Evolutionary conservation across 2,329 filamentous ascomycete genomes (phyloP).

Genomic region (Trichoderma pleuroti): DNA sequence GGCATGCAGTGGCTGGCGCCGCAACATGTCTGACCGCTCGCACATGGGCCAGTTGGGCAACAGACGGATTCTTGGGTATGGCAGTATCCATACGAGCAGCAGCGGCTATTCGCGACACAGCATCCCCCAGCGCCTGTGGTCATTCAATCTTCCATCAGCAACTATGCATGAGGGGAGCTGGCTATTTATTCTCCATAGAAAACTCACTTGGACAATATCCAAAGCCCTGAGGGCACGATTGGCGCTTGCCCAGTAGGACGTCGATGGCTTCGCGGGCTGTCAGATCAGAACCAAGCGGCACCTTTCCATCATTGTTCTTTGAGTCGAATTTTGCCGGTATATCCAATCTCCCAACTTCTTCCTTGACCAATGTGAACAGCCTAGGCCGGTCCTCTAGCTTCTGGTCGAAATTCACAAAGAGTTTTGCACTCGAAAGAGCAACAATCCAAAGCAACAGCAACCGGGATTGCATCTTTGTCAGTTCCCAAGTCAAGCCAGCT

Average conservation of each 20-base stretch:
- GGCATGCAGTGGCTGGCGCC: constrained; percentile 25
- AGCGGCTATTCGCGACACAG: constrained; percentile 21
- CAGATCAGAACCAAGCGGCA: neutral
- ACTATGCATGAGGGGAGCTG: rapidly evolving
- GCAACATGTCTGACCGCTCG: constrained; percentile 22
- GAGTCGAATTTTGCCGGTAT: constrained; percentile 9
- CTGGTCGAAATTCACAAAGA: constrained; percentile 18
- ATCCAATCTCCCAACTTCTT: constrained; percentile 10
- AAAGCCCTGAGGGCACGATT: constrained; percentile 23
- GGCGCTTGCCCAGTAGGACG: constrained; percentile 20
- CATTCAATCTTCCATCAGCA: neutral
- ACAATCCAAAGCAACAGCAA: neutral
- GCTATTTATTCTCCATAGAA: neutral
- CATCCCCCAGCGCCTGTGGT: constrained; percentile 21
- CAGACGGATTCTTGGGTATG: constrained; percentile 20
- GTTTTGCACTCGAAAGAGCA: neutral
- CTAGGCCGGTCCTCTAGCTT: constrained; percentile 17
- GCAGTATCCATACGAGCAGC: constrained; percentile 28
- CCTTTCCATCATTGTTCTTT: constrained; percentile 4
- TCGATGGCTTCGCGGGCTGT: constrained; percentile 4
- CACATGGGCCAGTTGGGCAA: constrained; percentile 25
- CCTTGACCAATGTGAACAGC: constrained; percentile 8
- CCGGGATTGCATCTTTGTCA: neutral
- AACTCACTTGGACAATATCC: constrained; percentile 23
- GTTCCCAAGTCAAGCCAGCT: neutral